Evolutionary conservation across 192 early-diverging fungal genomes (phyloP).

Genomic region (Lunasporangiospora selenospora): DNA sequence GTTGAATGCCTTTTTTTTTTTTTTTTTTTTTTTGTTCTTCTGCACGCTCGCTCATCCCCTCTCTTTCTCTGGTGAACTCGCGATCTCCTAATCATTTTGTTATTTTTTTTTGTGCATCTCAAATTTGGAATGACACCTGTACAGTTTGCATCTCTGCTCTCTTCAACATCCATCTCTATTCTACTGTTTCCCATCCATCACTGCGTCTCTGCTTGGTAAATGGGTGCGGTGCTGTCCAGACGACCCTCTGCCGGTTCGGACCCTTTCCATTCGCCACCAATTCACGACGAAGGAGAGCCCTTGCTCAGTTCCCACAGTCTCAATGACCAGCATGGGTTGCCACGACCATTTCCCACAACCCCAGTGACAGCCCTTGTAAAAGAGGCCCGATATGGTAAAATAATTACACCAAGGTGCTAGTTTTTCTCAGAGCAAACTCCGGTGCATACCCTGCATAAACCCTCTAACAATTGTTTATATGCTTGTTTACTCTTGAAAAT

Average conservation of each 20-base stretch:
- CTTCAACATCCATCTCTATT: no score
- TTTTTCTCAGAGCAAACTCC: no score
- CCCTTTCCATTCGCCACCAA: constrained; percentile 9
- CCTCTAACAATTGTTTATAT: not conserved
- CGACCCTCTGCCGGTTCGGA: no score
- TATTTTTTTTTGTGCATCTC: no score
- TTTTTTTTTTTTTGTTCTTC: not conserved
- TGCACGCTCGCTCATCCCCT: not conserved
- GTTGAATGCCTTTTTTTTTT: not conserved
- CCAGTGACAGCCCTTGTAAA: constrained; percentile 37
- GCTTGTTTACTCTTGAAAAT: not conserved
- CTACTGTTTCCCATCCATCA: no score
- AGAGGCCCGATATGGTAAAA: constrained; percentile 43
- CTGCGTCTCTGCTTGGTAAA: no score
- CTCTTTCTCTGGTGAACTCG: not conserved
- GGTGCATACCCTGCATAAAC: not conserved
- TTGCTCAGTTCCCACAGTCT: constrained; percentile 10
- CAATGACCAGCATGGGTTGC: constrained; percentile 10
- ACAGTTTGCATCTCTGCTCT: no score
- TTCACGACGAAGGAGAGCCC: constrained; percentile 6
- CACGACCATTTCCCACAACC: constrained; percentile 34
- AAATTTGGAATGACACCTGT: no score
- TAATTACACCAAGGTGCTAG: no score
- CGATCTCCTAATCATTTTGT: no score
- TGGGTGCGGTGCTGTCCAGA: no score